Evolutionary conservation across 2,329 filamentous ascomycete genomes (phyloP).

Genomic region (Trichoderma polysporum): DNA sequence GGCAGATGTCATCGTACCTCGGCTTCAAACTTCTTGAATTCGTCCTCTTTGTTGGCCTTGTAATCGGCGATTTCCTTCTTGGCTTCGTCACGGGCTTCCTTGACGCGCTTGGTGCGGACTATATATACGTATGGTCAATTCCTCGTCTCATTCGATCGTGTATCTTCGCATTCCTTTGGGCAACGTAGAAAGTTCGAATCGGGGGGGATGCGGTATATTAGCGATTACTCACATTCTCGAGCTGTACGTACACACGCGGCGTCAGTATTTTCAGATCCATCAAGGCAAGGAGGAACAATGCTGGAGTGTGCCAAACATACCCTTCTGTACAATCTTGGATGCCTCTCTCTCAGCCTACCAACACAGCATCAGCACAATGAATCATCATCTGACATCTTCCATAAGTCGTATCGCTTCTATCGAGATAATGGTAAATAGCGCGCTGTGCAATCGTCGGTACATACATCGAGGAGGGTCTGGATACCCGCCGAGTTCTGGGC

Average conservation of each 20-base stretch:
- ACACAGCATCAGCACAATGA: constrained; percentile 4
- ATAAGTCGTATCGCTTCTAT: neutral
- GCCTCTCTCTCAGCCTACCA: constrained; percentile 93
- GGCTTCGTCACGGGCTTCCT: constrained; percentile 92
- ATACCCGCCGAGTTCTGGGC: constrained; percentile 98
- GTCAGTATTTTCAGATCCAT: neutral
- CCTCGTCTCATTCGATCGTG: neutral
- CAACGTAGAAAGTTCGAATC: neutral
- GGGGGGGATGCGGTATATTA: neutral
- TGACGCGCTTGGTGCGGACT: constrained; percentile 89
- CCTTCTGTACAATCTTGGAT: constrained; percentile 98
- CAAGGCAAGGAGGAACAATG: neutral
- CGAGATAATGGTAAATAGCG: too few species aligned
- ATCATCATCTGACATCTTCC: neutral
- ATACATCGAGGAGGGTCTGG: constrained; percentile 96
- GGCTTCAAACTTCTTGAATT: constrained; percentile 93
- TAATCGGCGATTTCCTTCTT: constrained; percentile 98
- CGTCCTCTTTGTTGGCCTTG: constrained; percentile 82
- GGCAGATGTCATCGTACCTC: constrained; percentile 44
- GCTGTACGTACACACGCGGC: constrained; percentile 48
- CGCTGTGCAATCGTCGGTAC: constrained; percentile 31
- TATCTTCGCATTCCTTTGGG: neutral
- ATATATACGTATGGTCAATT: neutral
- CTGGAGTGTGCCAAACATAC: constrained; percentile 49
- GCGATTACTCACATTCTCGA: constrained; percentile 74